Evolutionary conservation across 805 yeast species (phyloP).

Genomic region (Starmerella lactis-condensi): DNA sequence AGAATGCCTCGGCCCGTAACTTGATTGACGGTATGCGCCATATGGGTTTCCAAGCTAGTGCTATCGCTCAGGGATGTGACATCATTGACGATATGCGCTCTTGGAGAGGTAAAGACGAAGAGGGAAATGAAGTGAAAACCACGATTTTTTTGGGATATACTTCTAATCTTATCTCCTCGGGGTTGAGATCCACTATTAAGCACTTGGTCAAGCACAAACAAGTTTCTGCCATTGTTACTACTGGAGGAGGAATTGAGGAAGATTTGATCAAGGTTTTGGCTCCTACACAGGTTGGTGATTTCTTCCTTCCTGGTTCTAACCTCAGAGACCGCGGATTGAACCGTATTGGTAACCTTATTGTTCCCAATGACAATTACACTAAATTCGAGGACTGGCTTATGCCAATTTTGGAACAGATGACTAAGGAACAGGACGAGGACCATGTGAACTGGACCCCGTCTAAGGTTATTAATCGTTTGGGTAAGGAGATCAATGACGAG

Average conservation of each 20-base stretch:
- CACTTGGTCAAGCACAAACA: constrained; percentile 82
- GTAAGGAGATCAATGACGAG: constrained; percentile 89
- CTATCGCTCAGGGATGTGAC: constrained; percentile 74
- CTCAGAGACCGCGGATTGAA: constrained; percentile 92
- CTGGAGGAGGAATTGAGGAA: constrained; percentile 97
- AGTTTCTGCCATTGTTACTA: constrained; percentile 88
- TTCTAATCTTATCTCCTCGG: constrained; percentile 86
- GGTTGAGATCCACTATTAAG: constrained; percentile 76
- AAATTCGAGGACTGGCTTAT: constrained; percentile 97
- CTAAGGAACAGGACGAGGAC: constrained; percentile 55
- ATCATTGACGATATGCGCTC: constrained; percentile 79
- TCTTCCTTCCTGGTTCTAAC: constrained; percentile 56
- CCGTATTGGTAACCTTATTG: constrained; percentile 90
- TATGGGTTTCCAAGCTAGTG: constrained; percentile 95
- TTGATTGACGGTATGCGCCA: constrained; percentile 66
- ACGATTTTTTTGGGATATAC: constrained; percentile 94
- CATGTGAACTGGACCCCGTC: constrained; percentile 77
- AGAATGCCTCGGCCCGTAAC: constrained; percentile 61
- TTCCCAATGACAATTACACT: constrained; percentile 96
- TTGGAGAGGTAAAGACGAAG: constrained; percentile 75
- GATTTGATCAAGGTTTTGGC: constrained; percentile 92
- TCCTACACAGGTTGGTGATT: constrained; percentile 89
- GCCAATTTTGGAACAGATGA: constrained; percentile 71
- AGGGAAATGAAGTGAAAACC: constrained; percentile 44
- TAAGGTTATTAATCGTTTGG: constrained; percentile 73